Conservation (phyloP, 179 eudicot genomes). For the Actinidia arguta region DNA sequence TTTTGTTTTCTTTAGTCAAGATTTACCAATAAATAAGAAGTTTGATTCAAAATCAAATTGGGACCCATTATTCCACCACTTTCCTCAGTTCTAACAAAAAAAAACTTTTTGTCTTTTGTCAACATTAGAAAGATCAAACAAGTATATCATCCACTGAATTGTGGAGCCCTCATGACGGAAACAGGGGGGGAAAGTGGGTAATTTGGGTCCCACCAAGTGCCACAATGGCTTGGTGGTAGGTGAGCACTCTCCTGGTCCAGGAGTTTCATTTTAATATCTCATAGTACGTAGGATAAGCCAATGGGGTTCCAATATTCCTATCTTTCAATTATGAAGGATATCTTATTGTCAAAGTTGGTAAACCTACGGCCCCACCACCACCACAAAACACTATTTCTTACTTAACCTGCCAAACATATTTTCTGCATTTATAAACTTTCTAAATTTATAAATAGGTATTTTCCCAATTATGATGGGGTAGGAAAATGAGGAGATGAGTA, state of each 20-base stretch:
- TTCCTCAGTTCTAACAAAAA: not conserved
- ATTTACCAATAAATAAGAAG: too few species aligned
- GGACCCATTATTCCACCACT: not conserved
- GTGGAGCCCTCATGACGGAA: not conserved
- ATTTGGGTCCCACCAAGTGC: not conserved
- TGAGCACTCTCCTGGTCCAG: not conserved
- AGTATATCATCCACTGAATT: too few species aligned
- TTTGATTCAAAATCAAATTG: too few species aligned
- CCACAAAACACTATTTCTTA: slow-evolving; percentile 72
- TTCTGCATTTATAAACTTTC: not conserved
- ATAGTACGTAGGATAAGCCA: not conserved
- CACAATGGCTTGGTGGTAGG: not conserved
- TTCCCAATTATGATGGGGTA: too few species aligned
- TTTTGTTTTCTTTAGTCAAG: too few species aligned
- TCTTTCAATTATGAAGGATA: too few species aligned
- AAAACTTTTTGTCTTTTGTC: not conserved
- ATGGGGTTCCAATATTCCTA: too few species aligned
- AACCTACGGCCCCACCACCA: too few species aligned
- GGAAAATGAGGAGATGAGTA: too few species aligned
- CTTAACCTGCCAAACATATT: slow-evolving; percentile 59
- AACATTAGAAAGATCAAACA: not conserved
- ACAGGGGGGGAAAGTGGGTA: not conserved
- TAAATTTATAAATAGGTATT: slow-evolving; percentile 47
- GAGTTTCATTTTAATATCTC: not conserved
- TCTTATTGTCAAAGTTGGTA: too few species aligned